Conservation (phyloP, 352 stramenopile genomes). For the Thalassiosira hispida region DNA sequence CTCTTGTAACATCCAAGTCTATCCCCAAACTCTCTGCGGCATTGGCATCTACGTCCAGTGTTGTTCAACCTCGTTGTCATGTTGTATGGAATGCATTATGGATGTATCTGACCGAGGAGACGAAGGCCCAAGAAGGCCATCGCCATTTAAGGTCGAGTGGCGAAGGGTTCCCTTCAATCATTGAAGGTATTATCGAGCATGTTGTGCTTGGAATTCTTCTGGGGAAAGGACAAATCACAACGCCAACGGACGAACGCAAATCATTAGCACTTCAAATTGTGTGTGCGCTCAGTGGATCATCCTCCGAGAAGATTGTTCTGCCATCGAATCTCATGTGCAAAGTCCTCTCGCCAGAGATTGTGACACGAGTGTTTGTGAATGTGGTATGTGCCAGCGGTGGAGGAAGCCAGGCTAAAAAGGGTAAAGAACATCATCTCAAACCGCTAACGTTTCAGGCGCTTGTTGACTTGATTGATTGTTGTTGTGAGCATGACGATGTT, state of each 20-base stretch:
- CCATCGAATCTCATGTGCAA: constrained; percentile 33
- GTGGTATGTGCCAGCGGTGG: constrained; percentile 66
- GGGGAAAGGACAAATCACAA: constrained; percentile 32
- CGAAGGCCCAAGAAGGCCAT: constrained; percentile 12
- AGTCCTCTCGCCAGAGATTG: constrained; percentile 46
- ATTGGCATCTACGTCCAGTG: constrained; percentile 57
- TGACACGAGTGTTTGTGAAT: constrained; percentile 70
- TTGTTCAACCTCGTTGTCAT: constrained; percentile 68
- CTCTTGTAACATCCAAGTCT: constrained; percentile 58
- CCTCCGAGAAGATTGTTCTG: constrained; percentile 26
- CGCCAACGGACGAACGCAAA: constrained; percentile 63
- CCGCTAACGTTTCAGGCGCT: constrained; percentile 38
- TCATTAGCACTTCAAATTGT: constrained; percentile 60
- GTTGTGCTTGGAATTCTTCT: constrained; percentile 67
- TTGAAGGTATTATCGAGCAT: constrained; percentile 61
- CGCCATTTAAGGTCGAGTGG: constrained; percentile 33
- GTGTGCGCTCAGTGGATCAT: constrained; percentile 34
- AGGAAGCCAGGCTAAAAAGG: constrained; percentile 40
- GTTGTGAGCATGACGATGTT: constrained; percentile 34
- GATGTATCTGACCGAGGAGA: constrained; percentile 62
- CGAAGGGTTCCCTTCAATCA: constrained; percentile 39
- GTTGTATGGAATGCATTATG: constrained; percentile 79
- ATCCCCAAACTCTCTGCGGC: constrained; percentile 49
- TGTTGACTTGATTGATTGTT: constrained; percentile 26
- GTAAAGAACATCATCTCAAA: constrained; percentile 48